These are phyloP conservation scores for Sclerotinia trifoliorum DNA, from an alignment of 2,329 filamentous ascomycete genomes.

Conservation along the genomic window DNA sequence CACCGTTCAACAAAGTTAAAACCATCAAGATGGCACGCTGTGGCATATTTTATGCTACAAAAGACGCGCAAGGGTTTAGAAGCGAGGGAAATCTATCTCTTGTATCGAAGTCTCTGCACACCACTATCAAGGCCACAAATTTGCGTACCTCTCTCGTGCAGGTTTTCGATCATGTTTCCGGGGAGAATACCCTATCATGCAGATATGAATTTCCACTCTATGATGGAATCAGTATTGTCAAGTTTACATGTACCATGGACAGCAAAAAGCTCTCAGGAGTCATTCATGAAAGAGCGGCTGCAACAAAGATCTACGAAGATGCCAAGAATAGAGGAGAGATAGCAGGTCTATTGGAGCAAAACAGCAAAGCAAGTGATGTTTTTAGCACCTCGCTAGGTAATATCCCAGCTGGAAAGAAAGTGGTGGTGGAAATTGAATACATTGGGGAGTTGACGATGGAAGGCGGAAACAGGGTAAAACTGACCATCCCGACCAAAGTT, in stretches of 20 bases:
- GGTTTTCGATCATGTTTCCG: slow-evolving; percentile 59
- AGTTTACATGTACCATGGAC: slow-evolving; percentile 64
- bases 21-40: background rate
- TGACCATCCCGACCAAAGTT: slow-evolving; percentile 66
- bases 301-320: slow-evolving; percentile 57
- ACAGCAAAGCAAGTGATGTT: slow-evolving; percentile 59
- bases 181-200: slow-evolving; percentile 51
- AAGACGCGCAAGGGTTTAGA: background rate
- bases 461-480: slow-evolving; percentile 61
- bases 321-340: slow-evolving; percentile 59
- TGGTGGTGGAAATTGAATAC: slow-evolving; percentile 63
- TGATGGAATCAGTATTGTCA: slow-evolving; percentile 68
- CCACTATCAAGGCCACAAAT: slow-evolving; percentile 56
- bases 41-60: background rate
- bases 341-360: slow-evolving; percentile 65
- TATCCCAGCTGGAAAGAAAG: slow-evolving; percentile 55
- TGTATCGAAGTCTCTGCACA: slow-evolving; percentile 55
- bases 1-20: background rate
- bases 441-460: slow-evolving; percentile 71
- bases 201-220: slow-evolving; percentile 70
- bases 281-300: slow-evolving; percentile 64
- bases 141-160: slow-evolving; percentile 52
- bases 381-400: slow-evolving; percentile 69
- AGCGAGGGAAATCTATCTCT: slow-evolving; percentile 53
- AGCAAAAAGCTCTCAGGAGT: slow-evolving; percentile 59